Conservation (phyloP, 768 basidiomycete genomes). For the Gymnopilus junonius region DNA sequence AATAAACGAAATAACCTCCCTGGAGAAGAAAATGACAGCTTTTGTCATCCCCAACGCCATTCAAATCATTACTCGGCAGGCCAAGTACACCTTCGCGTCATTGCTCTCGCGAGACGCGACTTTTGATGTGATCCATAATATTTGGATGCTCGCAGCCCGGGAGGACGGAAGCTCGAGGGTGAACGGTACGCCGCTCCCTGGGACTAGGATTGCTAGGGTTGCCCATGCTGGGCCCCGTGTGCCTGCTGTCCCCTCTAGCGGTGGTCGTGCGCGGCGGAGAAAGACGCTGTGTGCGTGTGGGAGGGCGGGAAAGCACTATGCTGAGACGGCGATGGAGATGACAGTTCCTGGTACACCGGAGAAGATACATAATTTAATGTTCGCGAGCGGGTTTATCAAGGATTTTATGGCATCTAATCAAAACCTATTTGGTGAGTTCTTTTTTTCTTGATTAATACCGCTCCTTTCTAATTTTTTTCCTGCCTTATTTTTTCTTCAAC, state of each 20-base stretch:
- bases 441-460: not conserved
- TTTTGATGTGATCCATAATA: slow-evolving; percentile 93
- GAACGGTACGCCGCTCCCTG: slow-evolving; percentile 8
- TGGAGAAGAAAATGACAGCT: slow-evolving; percentile 98
- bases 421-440: slow-evolving; percentile 76
- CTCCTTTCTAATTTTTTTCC: not conserved
- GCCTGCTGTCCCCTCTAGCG: slow-evolving; percentile 3
- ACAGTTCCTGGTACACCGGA: slow-evolving; percentile 91
- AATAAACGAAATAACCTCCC: slow-evolving; percentile 69
- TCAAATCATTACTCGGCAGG: slow-evolving; percentile 79
- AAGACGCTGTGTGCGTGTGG: slow-evolving; percentile 81
- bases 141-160: slow-evolving; percentile 95
- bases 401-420: slow-evolving; percentile 92
- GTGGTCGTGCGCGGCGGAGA: slow-evolving; percentile 25
- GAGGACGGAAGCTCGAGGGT: slow-evolving; percentile 62
- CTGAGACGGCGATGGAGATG: slow-evolving; percentile 76
- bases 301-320: slow-evolving; percentile 67
- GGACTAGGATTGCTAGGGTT: too few species aligned
- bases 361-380: slow-evolving; percentile 94
- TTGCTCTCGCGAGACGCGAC: slow-evolving; percentile 97
- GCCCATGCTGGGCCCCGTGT: too few species aligned
- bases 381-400: slow-evolving; percentile 94
- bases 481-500: too few species aligned
- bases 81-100: slow-evolving; percentile 93
- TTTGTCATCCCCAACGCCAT: slow-evolving; percentile 98